phyloP scores from a whole-genome alignment of 1,284 basidiomycete genomes.

The Ceratobasidium sp. region DNA sequence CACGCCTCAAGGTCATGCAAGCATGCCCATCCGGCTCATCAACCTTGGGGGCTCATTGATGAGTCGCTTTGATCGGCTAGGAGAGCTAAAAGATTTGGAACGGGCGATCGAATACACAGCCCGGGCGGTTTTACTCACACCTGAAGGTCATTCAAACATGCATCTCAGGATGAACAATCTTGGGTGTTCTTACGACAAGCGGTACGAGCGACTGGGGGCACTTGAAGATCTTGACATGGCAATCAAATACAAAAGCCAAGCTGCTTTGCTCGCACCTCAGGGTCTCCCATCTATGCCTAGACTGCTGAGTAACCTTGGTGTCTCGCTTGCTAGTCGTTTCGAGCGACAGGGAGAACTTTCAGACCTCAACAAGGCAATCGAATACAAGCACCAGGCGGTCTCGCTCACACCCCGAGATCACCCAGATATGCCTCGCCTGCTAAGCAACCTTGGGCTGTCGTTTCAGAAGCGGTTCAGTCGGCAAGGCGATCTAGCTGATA shows the following conservation, averaged over 20 bases:
- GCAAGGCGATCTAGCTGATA: not conserved
- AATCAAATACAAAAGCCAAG: not conserved
- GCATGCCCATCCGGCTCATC: not conserved
- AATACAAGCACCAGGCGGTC: not conserved
- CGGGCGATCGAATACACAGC: not conserved
- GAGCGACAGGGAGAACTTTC: too few relatives aligned
- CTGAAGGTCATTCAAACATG: not conserved
- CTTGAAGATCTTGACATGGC: not conserved
- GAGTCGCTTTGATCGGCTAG: not conserved
- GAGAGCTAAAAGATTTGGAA: constrained; percentile 1
- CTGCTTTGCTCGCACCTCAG: not conserved
- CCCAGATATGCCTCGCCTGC: not conserved
- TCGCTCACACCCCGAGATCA: not conserved
- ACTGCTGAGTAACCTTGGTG: too few relatives aligned
- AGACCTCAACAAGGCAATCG: not conserved
- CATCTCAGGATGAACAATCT: not conserved
- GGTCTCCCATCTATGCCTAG: not conserved
- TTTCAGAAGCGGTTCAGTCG: not conserved
- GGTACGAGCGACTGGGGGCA: not conserved
- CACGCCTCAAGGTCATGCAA: not conserved
- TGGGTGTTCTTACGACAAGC: not conserved
- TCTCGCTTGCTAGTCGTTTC: too few relatives aligned
- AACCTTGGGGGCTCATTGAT: not conserved
- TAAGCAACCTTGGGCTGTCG: not conserved
- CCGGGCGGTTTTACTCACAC: not conserved